phyloP scores from a whole-genome alignment of 306 rosid genomes.

The Fragaria vesca region DNA sequence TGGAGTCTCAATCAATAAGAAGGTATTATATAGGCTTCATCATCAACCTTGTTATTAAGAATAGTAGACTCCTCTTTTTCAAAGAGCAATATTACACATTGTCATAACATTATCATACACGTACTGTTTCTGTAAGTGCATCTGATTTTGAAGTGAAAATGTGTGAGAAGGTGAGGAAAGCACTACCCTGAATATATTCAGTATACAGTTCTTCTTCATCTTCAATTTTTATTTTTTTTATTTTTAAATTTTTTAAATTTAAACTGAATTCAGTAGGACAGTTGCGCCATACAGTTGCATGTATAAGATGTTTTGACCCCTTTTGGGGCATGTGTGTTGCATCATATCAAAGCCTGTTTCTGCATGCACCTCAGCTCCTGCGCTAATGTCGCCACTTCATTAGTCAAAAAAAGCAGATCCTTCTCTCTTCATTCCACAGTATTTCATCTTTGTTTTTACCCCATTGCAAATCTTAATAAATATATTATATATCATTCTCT shows the following conservation, averaged over 20 bases:
- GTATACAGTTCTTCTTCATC: no score
- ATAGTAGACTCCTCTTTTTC: background rate
- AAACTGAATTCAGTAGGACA: no score
- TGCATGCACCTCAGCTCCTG: background rate
- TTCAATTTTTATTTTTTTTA: no score
- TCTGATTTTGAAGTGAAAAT: no score
- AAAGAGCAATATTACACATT: background rate
- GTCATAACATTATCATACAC: background rate
- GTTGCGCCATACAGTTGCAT: no score
- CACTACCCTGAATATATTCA: no score
- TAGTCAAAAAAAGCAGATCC: slow-evolving; percentile 16
- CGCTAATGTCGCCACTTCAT: background rate
- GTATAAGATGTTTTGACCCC: background rate
- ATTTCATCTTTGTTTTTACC: background rate
- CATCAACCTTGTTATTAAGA: background rate
- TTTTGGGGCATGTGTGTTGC: background rate
- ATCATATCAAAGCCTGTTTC: background rate
- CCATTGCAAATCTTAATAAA: background rate
- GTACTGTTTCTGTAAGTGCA: background rate
- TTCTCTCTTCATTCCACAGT: background rate
- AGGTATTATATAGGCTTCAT: background rate
- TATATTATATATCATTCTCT: background rate
- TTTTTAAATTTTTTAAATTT: no score
- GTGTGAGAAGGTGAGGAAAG: no score
- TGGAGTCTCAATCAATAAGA: no score